Evolutionary conservation across 208 protist species (phyloP).

Genomic region (Leishmania turanica): DNA sequence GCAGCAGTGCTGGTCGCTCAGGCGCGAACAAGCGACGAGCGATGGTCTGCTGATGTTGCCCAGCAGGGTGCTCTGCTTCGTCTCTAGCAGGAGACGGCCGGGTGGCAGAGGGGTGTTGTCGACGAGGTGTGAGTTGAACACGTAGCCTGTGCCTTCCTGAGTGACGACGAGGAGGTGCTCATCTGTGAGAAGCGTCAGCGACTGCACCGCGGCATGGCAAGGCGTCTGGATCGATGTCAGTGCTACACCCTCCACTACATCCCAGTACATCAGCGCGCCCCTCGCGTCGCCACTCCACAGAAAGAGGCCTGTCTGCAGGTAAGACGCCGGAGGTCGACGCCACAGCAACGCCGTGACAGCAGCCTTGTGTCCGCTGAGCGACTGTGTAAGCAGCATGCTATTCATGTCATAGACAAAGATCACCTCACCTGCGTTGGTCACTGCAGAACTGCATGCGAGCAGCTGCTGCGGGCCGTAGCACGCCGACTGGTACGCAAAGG

Average conservation of each 20-base stretch:
- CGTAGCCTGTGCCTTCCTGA: constrained; percentile 49
- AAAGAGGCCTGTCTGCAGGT: constrained; percentile 67
- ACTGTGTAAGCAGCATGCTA: constrained; percentile 79
- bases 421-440: constrained; percentile 37
- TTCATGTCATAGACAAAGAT: constrained; percentile 82
- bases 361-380: constrained; percentile 54
- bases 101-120: constrained; percentile 38
- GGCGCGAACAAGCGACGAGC: constrained; percentile 43
- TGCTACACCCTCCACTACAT: constrained; percentile 67
- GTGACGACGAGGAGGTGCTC: constrained; percentile 71
- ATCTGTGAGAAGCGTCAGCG: constrained; percentile 45
- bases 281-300: constrained; percentile 58
- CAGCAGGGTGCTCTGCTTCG: constrained; percentile 14
- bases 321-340: constrained; percentile 56
- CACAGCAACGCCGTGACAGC: constrained; percentile 72
- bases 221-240: constrained; percentile 55
- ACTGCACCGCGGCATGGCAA: constrained; percentile 42
- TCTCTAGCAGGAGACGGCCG: constrained; percentile 32
- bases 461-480: constrained; percentile 74
- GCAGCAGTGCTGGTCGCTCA: constrained; percentile 41
- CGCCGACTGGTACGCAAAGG: constrained; percentile 51
- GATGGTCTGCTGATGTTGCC: constrained; percentile 17
- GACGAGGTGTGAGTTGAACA: constrained; percentile 71
- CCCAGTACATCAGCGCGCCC: constrained; percentile 73
- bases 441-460: constrained; percentile 61